A percentile compares a stretch with the other conserved stretches of the same genome.
Evolutionary conservation across 169 alveolate genomes (phyloP).

Genomic region (Cryptosporidium felis): DNA sequence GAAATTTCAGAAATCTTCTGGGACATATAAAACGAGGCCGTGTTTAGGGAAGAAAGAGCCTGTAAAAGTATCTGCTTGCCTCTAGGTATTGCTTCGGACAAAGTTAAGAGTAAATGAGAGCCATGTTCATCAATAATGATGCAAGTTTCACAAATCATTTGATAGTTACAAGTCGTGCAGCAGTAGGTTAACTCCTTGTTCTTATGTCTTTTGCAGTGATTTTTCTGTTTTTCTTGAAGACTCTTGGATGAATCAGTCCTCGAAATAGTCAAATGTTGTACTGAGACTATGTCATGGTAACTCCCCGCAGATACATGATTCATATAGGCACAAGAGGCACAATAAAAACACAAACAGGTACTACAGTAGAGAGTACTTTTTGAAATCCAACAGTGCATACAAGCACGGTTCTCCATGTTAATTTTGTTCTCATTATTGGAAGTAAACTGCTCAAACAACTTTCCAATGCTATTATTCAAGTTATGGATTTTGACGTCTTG

Average conservation of each 20-base stretch:
- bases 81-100: constrained; percentile 66
- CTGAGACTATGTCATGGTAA: constrained; percentile 44
- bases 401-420: constrained; percentile 38
- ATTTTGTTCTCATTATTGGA: constrained; percentile 12
- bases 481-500: neutral
- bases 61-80: constrained; percentile 47
- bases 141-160: constrained; percentile 59
- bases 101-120: constrained; percentile 48
- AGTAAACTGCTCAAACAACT: constrained; percentile 26
- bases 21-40: constrained; percentile 50
- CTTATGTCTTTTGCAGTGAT: constrained; percentile 47
- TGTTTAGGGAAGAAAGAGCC: constrained; percentile 31
- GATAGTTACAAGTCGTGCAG: constrained; percentile 61
- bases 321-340: constrained; percentile 59
- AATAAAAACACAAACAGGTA: constrained; percentile 64
- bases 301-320: constrained; percentile 62
- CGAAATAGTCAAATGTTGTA: constrained; percentile 1
- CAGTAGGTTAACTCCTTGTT: constrained; percentile 62
- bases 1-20: constrained; percentile 54
- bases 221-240: constrained; percentile 1
- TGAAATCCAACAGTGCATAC: constrained; percentile 65
- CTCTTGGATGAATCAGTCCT: constrained; percentile 37
- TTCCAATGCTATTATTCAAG: constrained; percentile 9
- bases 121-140: constrained; percentile 66
- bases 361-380: constrained; percentile 59